Conservation (phyloP, 768 basidiomycete species). For the Amanita molliuscula region DNA sequence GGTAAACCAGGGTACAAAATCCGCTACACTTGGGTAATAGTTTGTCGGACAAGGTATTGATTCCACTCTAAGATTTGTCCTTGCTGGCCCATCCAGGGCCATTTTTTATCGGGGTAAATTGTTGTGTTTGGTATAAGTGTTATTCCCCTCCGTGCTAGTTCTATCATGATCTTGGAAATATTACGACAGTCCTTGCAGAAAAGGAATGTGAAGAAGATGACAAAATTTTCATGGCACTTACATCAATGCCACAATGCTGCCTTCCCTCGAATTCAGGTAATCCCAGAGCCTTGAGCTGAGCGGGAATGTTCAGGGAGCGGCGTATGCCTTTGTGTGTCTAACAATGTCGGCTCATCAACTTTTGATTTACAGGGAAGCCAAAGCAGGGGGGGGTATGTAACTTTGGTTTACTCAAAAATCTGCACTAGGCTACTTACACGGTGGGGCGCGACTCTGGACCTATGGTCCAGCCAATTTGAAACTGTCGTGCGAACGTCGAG, state of each 20-base stretch:
- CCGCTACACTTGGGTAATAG: background rate
- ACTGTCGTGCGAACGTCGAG: conserved; percentile 65
- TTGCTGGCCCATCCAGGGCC: conserved; percentile 80
- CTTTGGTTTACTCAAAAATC: background rate
- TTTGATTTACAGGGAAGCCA: background rate
- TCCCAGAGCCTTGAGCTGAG: conserved; percentile 66
- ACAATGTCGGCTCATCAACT: background rate
- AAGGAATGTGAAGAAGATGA: conserved; percentile 4
- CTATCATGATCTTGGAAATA: conserved; percentile 69
- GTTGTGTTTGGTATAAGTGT: conserved; percentile 62
- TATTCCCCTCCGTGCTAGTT: conserved; percentile 63
- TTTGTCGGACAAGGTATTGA: background rate
- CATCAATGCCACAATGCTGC: conserved; percentile 85
- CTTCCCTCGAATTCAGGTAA: conserved; percentile 74
- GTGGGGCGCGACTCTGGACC: conserved; percentile 12
- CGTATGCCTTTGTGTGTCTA: conserved; percentile 5
- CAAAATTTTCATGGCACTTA: conserved; percentile 29
- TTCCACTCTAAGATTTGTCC: conserved; percentile 42
- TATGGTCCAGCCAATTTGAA: conserved; percentile 29
- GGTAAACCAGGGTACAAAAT: background rate
- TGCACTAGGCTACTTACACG: background rate
- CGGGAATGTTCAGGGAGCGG: conserved; percentile 52
- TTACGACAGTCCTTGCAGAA: conserved; percentile 66
- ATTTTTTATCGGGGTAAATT: conserved; percentile 57
- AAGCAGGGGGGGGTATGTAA: background rate